Conservation (phyloP, 805 yeast genomes). For the Pichia phayaonensis region DNA sequence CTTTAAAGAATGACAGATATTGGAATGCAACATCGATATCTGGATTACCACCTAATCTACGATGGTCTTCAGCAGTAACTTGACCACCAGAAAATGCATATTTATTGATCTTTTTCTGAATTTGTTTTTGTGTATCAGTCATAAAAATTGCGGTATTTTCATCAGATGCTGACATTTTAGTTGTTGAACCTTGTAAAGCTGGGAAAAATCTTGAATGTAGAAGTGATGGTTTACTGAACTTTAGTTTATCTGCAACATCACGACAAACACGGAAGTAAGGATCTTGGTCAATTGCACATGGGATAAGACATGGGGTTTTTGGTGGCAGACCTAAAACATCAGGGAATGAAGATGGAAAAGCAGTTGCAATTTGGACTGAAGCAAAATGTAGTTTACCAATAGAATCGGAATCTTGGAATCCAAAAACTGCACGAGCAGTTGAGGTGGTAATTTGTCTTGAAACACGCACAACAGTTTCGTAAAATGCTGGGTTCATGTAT, state of each 20-base stretch:
- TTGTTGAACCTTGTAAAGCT: constrained; percentile 91
- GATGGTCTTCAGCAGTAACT: constrained; percentile 82
- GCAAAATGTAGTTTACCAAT: constrained; percentile 95
- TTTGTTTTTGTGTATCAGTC: constrained; percentile 90
- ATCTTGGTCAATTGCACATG: constrained; percentile 99
- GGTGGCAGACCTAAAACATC: constrained; percentile 78
- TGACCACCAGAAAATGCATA: constrained; percentile 95
- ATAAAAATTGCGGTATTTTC: constrained; percentile 86
- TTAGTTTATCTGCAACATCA: constrained; percentile 92
- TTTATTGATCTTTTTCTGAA: constrained; percentile 90
- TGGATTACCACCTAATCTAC: constrained; percentile 85
- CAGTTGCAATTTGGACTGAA: constrained; percentile 90
- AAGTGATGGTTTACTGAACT: constrained; percentile 83
- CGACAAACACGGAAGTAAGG: constrained; percentile 96
- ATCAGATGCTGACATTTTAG: constrained; percentile 95
- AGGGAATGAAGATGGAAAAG: constrained; percentile 94
- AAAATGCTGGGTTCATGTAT: constrained; percentile 89
- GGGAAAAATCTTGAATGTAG: constrained; percentile 96
- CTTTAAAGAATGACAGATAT: constrained; percentile 80
- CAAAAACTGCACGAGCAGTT: constrained; percentile 96
- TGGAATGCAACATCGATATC: constrained; percentile 95
- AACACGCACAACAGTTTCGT: constrained; percentile 87
- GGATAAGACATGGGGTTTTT: constrained; percentile 93
- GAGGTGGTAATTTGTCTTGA: constrained; percentile 94
- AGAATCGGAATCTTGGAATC: constrained; percentile 89